phyloP scores from a whole-genome alignment of 176 grass and related monocot genomes.

The Carex scoparia region DNA sequence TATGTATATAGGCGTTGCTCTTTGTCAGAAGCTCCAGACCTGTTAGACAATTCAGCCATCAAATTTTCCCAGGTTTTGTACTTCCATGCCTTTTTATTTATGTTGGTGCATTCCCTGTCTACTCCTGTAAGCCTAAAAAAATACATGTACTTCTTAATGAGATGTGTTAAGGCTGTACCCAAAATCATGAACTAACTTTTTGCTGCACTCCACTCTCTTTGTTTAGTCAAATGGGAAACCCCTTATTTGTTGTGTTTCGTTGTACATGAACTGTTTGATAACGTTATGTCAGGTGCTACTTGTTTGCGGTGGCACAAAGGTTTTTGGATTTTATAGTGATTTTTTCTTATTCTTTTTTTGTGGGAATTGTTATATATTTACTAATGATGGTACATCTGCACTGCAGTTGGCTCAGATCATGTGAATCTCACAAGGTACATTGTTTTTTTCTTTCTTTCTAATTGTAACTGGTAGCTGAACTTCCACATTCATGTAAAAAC shows the following conservation, averaged over 20 bases:
- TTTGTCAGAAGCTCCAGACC: conserved; percentile 52
- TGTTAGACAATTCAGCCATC: conserved; percentile 62
- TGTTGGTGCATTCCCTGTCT: neutral
- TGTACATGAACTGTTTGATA: neutral
- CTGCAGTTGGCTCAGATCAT: conserved; percentile 14
- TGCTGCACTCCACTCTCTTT: neutral
- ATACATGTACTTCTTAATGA: neutral
- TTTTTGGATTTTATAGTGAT: conserved; percentile 1
- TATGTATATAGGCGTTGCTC: conserved; percentile 43
- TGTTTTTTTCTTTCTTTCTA: neutral
- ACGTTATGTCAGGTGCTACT: neutral
- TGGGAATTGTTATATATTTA: neutral
- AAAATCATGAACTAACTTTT: neutral
- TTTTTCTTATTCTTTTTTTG: neutral
- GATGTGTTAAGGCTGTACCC: neutral
- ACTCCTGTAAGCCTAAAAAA: neutral
- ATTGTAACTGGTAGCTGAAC: neutral
- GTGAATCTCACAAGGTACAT: conserved; percentile 18
- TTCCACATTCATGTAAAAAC: neutral
- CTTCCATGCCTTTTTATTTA: neutral
- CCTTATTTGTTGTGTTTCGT: neutral
- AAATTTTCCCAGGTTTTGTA: conserved; percentile 60
- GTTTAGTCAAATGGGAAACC: neutral
- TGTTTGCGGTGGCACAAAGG: neutral
- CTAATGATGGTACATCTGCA: neutral